phyloP scores from a whole-genome alignment of 768 basidiomycete genomes.

The Phlebiopsis flavidoalba region DNA sequence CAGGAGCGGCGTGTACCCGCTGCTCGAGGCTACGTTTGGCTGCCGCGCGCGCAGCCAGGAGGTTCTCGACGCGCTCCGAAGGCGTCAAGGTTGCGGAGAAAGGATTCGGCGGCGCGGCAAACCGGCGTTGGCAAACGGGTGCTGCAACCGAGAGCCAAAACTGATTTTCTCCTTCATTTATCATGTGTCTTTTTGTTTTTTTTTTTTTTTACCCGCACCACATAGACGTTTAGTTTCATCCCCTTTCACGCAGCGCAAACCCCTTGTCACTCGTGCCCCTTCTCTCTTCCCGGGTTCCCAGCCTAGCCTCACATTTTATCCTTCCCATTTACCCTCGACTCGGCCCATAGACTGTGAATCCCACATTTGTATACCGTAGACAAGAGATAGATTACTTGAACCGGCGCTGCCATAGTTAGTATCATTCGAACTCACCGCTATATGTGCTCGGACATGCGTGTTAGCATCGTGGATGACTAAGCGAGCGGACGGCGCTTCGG shows the following conservation, averaged over 20 bases:
- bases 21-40: conserved; percentile 44
- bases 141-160: not conserved
- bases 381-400: not conserved
- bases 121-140: conserved; percentile 11
- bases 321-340: not conserved
- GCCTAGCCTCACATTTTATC: not conserved
- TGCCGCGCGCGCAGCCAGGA: conserved; percentile 27
- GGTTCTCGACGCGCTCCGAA: conserved; percentile 20
- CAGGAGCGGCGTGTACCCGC: conserved; percentile 54
- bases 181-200: not conserved
- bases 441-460: too few relatives aligned
- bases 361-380: conserved; percentile 1
- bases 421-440: not conserved
- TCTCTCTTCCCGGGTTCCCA: too few relatives aligned
- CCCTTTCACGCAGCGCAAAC: not conserved
- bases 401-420: not conserved
- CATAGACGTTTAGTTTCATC: not conserved
- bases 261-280: not conserved
- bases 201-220: too few relatives aligned
- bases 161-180: not conserved
- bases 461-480: too few relatives aligned
- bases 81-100: conserved; percentile 18
- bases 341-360: not conserved
- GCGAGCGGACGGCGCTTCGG: not conserved
- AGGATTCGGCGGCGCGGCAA: not conserved